Evolutionary conservation across 2,329 filamentous ascomycete genomes (phyloP), one percentile per base, ranked within the genome.

Genomic region (Colletotrichum abscissum): DNA sequence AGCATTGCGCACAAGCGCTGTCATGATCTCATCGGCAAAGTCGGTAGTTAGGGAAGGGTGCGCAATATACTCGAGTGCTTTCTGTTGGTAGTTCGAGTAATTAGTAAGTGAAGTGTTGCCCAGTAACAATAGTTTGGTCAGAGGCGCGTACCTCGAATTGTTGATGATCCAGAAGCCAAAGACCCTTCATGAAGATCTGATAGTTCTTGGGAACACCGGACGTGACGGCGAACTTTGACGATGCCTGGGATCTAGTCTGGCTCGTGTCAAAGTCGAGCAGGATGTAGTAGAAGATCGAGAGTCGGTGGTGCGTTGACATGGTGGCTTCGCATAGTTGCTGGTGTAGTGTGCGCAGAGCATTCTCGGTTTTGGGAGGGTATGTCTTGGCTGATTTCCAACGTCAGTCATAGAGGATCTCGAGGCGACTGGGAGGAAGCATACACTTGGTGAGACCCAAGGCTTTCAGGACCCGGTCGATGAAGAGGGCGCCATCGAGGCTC

Each of bases 231-330:
- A 96, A 95, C 1, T 80, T 74, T 24, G 87, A 86, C 2, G 91
- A 86, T 7, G 85, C 78, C 46, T 88, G 86, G 22, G 87, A 82
- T 4, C 87, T 86, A 24, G 86, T 86, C 64, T 88, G 86, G 33
- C 84, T 82, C 52, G 85, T 82, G 78, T 92, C 90, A 79, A 93
- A 90, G 80, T 97, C 94, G 78, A 94, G 92, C 3, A 97, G 88
- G 52, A 97, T 86, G 81, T 97, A 97, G 86, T 94, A 97, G 75
- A 97, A 87, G 60, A 97, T 88, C 22, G 94, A 94, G 76, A 95
- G 91, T 81, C 95, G 95, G 84, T 95, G 92, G 81, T 95, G 93
- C 67, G 90, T 87, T 8, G 92, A 89, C 76, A 92, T 91, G 62
- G 85, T 85, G 67, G 85, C 90, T 30, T 90, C 87, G 80, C 92